A percentile compares a stretch with the other conserved stretches of the same genome.
Conservation (phyloP, 2,329 filamentous ascomycete species). For the Epichloe brachyelytri region DNA sequence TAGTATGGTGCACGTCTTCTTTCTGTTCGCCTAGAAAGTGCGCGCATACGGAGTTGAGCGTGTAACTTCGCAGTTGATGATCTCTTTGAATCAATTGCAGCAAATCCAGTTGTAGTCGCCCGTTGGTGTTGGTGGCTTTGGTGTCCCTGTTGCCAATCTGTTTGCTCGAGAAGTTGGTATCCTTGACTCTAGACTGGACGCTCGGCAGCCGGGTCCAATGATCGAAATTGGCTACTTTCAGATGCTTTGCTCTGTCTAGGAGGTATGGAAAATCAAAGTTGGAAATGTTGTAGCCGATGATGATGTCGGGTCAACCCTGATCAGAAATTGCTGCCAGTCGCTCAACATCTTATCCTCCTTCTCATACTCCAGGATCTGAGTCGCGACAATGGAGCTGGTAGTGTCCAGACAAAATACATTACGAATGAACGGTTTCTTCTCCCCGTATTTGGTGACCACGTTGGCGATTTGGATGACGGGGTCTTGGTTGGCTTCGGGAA, state of each 20-base stretch:
- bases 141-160: slow-evolving; percentile 96
- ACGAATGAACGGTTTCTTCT: slow-evolving; percentile 86
- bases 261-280: slow-evolving; percentile 99
- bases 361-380: slow-evolving; percentile 74
- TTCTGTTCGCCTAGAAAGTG: slow-evolving; percentile 96
- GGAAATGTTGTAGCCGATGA: slow-evolving; percentile 96
- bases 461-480: slow-evolving; percentile 98
- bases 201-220: slow-evolving; percentile 74
- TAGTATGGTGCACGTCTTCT: slow-evolving; percentile 96
- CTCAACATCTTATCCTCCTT: slow-evolving; percentile 82
- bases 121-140: slow-evolving; percentile 89
- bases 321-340: slow-evolving; percentile 79
- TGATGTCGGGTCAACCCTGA: slow-evolving; percentile 87
- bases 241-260: slow-evolving; percentile 70
- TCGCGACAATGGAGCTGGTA: slow-evolving; percentile 88
- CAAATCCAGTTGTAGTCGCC: slow-evolving; percentile 81
- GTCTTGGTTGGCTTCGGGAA: slow-evolving; percentile 84
- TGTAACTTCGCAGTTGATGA: slow-evolving; percentile 91
- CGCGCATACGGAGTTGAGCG: slow-evolving; percentile 87
- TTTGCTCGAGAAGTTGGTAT: slow-evolving; percentile 88
- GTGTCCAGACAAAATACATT: slow-evolving; percentile 94
- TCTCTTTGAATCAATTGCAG: slow-evolving; percentile 93
- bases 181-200: slow-evolving; percentile 56
- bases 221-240: slow-evolving; percentile 70
- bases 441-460: slow-evolving; percentile 86